Evolutionary conservation across 352 stramenopile genomes (phyloP).

Genomic region (Globisporangium nagaii): DNA sequence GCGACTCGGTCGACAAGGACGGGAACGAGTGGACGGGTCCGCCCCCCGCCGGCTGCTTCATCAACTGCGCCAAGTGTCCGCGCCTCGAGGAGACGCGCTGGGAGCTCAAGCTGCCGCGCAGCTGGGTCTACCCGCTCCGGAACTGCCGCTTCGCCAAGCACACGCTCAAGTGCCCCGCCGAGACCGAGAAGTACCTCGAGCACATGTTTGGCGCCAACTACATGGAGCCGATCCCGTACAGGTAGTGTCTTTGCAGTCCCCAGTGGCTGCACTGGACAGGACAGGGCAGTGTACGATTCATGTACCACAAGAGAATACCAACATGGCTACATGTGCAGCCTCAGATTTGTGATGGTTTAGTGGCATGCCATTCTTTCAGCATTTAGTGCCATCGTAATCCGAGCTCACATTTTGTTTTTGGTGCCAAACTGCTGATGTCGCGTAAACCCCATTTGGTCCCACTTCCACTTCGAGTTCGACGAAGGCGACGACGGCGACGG

Average conservation of each 20-base stretch:
- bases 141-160: conserved; percentile 17
- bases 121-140: conserved; percentile 23
- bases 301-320: not conserved
- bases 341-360: no score
- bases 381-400: not conserved
- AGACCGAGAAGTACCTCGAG: conserved; percentile 17
- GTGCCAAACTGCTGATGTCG: not conserved
- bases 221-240: not conserved
- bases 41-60: conserved; percentile 14
- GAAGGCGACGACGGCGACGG: no score
- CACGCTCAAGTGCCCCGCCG: conserved; percentile 15
- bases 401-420: no score
- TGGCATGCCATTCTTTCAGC: not conserved
- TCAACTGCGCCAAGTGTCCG: conserved; percentile 18
- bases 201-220: conserved; percentile 18
- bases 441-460: not conserved
- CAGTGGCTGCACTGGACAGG: no score
- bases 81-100: not conserved
- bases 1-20: conserved; percentile 10
- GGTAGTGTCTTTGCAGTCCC: no score
- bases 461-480: no score
- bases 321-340: conserved; percentile 1
- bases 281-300: not conserved
- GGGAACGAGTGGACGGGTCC: conserved; percentile 9
- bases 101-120: conserved; percentile 16